Base-by-base conservation (phyloP, 106 monocot genomes). In the Posidonia australis region DNA sequence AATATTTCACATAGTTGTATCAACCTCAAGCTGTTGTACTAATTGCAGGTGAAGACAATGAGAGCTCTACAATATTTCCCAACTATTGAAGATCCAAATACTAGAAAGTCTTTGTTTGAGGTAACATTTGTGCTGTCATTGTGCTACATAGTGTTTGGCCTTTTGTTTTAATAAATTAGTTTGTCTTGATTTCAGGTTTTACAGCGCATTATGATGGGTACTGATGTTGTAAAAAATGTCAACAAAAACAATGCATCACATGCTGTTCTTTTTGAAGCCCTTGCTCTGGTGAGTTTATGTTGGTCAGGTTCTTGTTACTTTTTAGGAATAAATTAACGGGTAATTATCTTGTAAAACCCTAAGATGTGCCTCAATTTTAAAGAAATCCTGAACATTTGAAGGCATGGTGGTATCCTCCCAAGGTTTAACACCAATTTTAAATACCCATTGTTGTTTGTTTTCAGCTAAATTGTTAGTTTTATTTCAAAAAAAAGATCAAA, bases 171-270 rank as follows among this genome's bases (percentile, higher is more conserved):
- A 77, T 57, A 44, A 12, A 62, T 23, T n/a, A n/a, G 46, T 51
- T 24, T 75, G 70, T 54, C 25, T 68, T 71, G 52, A 67, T 43
- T 65, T 51, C 71, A 96, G 96, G 96, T 96, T 70, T 72, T 96
- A 30, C 96, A 96, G 73, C 96, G 90, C n/a, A 83, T 96, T 66
- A 72, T 96, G 63, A 90, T 90, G 87, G 90, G 96, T 41, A 96
- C 96, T 60, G 96, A 96, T 72, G 90, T 90, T 64, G 96, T 96
- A 17, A 96, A 96, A 73, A 96, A 96, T 73, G 96, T 96, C 14
- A 96, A 96, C 72, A 96, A 96, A 70, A 96, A 96, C 44, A 96
- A 96, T 73, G 96, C 96, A 58, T 90, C 96, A 51, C 96, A 96
- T 81, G 90, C 96, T 71, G 90, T 96, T 79, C 84, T 96, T 54